A percentile compares a stretch with the other conserved stretches of the same genome.
These are phyloP conservation scores for Sporisorium sorghi DNA, from an alignment of 1,284 basidiomycete species.

Conservation along the genomic window DNA sequence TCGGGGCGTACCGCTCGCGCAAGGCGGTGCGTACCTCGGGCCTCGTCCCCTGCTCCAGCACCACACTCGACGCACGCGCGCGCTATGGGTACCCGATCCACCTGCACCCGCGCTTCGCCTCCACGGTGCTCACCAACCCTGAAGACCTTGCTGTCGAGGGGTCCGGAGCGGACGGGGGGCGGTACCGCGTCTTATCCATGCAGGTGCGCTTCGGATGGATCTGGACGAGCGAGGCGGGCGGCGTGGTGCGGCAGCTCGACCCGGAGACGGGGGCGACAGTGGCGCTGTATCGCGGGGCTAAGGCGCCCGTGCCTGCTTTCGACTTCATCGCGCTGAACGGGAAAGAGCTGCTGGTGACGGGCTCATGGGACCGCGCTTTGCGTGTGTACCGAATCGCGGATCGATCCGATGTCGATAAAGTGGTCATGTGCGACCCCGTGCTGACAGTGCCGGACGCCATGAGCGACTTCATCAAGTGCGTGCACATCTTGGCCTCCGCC, in stretches of 20 bases:
- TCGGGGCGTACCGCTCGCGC: slow-evolving; percentile 31
- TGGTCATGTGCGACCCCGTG: not conserved
- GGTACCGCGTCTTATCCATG: slow-evolving; percentile 25
- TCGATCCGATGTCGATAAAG: not conserved
- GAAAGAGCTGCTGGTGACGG: slow-evolving; percentile 27
- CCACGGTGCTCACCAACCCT: slow-evolving; percentile 2
- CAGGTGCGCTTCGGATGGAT: slow-evolving; percentile 7
- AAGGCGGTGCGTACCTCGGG: slow-evolving; percentile 41
- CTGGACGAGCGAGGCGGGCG: slow-evolving; percentile 38
- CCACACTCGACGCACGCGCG: not conserved
- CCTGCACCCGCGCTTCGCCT: slow-evolving; percentile 23
- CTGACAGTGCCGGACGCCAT: slow-evolving; percentile 22
- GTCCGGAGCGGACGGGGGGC: slow-evolving; percentile 36
- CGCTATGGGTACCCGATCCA: slow-evolving; percentile 47
- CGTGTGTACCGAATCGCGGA: slow-evolving; percentile 17
- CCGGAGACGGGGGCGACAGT: slow-evolving; percentile 26
- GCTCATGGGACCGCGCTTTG: slow-evolving; percentile 46
- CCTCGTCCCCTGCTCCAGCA: slow-evolving; percentile 1
- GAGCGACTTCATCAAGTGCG: slow-evolving; percentile 51
- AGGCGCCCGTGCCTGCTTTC: slow-evolving; percentile 28
- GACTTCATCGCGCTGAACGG: slow-evolving; percentile 4
- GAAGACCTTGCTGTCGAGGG: slow-evolving; percentile 29
- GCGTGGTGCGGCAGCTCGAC: slow-evolving; percentile 29
- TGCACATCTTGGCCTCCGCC: slow-evolving; percentile 19
- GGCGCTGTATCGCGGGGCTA: slow-evolving; percentile 32